Evolutionary conservation across 805 yeast species (phyloP).

Genomic region (Yamadazyma kitorensis): DNA sequence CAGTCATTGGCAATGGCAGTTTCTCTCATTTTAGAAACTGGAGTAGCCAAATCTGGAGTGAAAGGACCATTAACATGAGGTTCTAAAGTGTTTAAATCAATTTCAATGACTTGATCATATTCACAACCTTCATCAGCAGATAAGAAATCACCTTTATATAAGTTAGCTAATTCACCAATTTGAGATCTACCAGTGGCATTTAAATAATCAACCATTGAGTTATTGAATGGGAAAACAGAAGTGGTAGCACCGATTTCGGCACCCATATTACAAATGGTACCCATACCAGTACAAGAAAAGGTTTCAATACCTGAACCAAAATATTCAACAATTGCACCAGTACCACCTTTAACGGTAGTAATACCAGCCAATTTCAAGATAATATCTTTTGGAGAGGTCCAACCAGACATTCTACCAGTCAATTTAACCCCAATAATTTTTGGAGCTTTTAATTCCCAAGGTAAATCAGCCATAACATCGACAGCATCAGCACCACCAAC

Average conservation of each 20-base stretch:
- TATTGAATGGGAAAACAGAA: conserved; percentile 94
- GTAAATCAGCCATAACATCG: conserved; percentile 88
- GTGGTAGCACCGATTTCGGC: conserved; percentile 99
- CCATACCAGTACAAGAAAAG: conserved; percentile 98
- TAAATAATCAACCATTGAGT: conserved; percentile 83
- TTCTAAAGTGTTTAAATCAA: conserved; percentile 84
- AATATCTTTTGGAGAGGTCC: conserved; percentile 97
- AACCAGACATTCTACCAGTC: conserved; percentile 87
- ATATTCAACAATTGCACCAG: conserved; percentile 94
- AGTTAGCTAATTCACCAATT: conserved; percentile 76
- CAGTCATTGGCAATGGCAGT: conserved; percentile 82
- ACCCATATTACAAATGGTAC: conserved; percentile 99
- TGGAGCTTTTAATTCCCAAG: conserved; percentile 99
- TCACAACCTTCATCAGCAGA: conserved; percentile 90
- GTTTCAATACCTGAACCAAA: conserved; percentile 93
- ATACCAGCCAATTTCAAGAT: conserved; percentile 91
- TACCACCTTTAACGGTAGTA: conserved; percentile 96
- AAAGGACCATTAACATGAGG: conserved; percentile 98
- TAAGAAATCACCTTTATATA: conserved; percentile 62
- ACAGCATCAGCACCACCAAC: conserved; percentile 99
- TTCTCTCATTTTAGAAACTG: conserved; percentile 81
- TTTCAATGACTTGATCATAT: conserved; percentile 90
- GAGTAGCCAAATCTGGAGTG: conserved; percentile 97
- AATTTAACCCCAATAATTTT: conserved; percentile 92
- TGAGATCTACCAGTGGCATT: conserved; percentile 81